Evolutionary conservation across 2,329 filamentous ascomycete species (phyloP).

Genomic region (Paradendryphiella salina): DNA sequence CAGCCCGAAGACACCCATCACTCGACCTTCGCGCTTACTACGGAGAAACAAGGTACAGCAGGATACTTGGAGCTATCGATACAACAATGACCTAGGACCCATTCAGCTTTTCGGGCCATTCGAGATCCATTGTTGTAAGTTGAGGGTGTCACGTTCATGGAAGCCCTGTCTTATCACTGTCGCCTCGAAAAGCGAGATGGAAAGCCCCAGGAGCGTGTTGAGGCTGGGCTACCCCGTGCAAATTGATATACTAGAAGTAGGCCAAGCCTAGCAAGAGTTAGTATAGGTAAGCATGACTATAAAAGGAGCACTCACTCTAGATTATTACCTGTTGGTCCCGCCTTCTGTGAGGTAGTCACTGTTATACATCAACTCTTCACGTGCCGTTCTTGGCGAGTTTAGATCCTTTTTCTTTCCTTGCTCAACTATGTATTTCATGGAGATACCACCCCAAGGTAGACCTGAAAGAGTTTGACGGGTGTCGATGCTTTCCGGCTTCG

Average conservation of each 20-base stretch:
- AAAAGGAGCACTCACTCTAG: constrained; percentile 29
- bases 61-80: background rate
- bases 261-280: constrained; percentile 42
- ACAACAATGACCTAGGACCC: background rate
- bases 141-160: background rate
- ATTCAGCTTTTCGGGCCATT: background rate
- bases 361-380: constrained; percentile 47
- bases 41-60: background rate
- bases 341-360: constrained; percentile 32
- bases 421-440: constrained; percentile 58
- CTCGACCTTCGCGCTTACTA: background rate
- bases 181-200: constrained; percentile 23
- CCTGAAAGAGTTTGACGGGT: constrained; percentile 62
- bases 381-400: constrained; percentile 48
- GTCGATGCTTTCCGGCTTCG: constrained; percentile 60
- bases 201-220: constrained; percentile 28
- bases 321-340: constrained; percentile 43
- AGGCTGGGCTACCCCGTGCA: constrained; percentile 43
- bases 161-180: background rate
- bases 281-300: constrained; percentile 19
- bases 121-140: background rate
- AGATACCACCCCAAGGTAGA: constrained; percentile 68
- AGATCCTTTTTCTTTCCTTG: constrained; percentile 52
- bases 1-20: background rate
- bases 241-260: constrained; percentile 44